Evolutionary conservation across 2,329 filamentous ascomycete species (phyloP), one percentile per base, ranked within the genome.

Genomic region (Venturia aucupariae): DNA sequence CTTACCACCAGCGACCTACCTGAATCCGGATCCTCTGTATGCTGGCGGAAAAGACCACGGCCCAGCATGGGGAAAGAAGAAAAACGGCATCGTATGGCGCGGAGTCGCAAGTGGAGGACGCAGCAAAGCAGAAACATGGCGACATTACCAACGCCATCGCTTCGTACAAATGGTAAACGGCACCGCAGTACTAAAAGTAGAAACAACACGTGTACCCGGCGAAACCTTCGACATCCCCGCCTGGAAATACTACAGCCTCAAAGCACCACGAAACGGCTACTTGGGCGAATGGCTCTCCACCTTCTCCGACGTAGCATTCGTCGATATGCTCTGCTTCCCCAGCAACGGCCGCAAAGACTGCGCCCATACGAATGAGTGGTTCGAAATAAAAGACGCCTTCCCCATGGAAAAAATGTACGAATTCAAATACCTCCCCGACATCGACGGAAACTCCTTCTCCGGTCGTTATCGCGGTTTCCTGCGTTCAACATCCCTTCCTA

Each of bases 111-210:
- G 75, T 4, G 80, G 80, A 2, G 81, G 80, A 2, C 74, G 78
- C 6, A 79, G 80, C 67, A 74, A 70, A 27, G 70, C 71, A 32
- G 72, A 80, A 35, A 90, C 86, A 69, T 92, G 89, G 89, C 82
- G 79, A 13, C 82, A 85, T 0, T 91, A 90, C 70, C 88, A 92
- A 67, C 84, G 89, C 3, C 89, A 91, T 71, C 86, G 89, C 1
- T 90, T 92, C 71, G 82, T 90, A 1, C 80, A 85, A 57, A 88
- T 91, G 85, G 82, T 86, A 70, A 91, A 92, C 69, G 82, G 79
- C 13, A 88, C 86, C 8, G 81, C 79, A 65, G 77, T 89, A 4
- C 70, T 70, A 6, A 71, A 74, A 7, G 82, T 82, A 2, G 82
- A 87, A 68, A 69, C 22, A 15, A 46, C 69, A 2, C 59, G 64